Base-by-base conservation (phyloP, 495 filamentous ascomycete genomes). In the Lophium mytilinum region DNA sequence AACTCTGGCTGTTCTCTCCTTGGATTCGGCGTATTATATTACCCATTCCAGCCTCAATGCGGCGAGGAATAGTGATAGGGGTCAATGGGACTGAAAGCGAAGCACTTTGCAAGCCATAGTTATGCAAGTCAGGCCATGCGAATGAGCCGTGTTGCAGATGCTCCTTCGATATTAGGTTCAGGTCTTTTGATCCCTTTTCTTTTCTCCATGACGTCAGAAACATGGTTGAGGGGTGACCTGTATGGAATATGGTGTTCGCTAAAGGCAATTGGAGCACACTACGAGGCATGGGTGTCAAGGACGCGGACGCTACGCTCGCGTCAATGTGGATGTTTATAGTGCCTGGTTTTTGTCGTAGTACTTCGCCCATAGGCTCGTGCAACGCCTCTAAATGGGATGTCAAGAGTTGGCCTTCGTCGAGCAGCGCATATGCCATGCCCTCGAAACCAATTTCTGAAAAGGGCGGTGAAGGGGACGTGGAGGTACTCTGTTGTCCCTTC, bases 21-120 rank as follows among this genome's bases (percentile, higher is more conserved):
- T 83, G 75, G 46, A 94, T 54, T 36, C 82, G 79, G 46, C 87
- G 82, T 19, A 95, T 69, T 42, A 96, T 92, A 64, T 95, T 96
- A 10, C 90, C 90, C 69, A 93, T 82, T 40, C 86, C 79, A 17
- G 78, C 75, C 14, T 81, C 69, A 53, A 95, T 81, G 45, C 68
- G 77, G 40, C 86, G 78, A 37, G 85, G 77, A 24, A 74, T 68
- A 0, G 86, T 89, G 6, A 95, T 66, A 0, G 86, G 81, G 37
- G 83, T 52, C 41, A 84, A 65, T n/a, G 52, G 73, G 49, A 65
- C 59, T 58, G 61, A 66, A 49, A 55, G 3, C n/a, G 50, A 51
- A 43, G 55, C 53, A 35, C 30, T 10, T 37, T 18, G 66, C 11
- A 24, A 37, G 40, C 58, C 46, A 3, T 2, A 3, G 24, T 6